Percentiles rank a stretch among this genome's conserved stretches.
phyloP scores from a whole-genome alignment of 129 eudicot species.

The Flaveria robusta region DNA sequence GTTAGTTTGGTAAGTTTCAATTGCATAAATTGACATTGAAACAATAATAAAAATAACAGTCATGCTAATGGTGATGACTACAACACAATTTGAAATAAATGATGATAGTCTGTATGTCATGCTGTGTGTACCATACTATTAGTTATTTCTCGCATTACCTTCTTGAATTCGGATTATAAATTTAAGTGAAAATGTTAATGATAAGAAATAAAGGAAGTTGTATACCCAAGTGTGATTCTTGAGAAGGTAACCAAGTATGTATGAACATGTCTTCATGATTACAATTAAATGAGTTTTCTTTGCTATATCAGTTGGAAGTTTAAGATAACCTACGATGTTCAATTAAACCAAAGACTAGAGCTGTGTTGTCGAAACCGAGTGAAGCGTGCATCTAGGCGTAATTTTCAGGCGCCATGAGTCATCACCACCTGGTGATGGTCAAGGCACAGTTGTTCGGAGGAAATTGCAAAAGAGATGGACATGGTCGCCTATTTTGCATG shows the following conservation, averaged over 20 bases:
- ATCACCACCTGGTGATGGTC: no score
- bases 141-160: not conserved
- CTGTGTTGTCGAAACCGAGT: not conserved
- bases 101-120: not conserved
- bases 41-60: not conserved
- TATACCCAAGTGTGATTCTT: slow-evolving; percentile 1
- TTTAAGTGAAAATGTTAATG: not conserved
- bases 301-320: no score
- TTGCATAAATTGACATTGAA: slow-evolving; percentile 10
- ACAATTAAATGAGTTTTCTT: no score
- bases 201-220: not conserved
- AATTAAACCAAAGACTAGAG: no score
- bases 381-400: no score
- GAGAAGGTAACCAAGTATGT: slow-evolving; percentile 9
- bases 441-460: no score
- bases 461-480: no score
- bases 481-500: no score
- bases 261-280: not conserved
- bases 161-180: not conserved
- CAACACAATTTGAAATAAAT: not conserved
- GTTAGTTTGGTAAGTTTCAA: slow-evolving; percentile 70
- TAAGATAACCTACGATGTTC: no score
- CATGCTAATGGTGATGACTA: not conserved
- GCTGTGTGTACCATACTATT: slow-evolving; percentile 13
- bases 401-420: no score